Base-by-base conservation (phyloP, 768 basidiomycete species). In the Cystobasidium tubakii region DNA sequence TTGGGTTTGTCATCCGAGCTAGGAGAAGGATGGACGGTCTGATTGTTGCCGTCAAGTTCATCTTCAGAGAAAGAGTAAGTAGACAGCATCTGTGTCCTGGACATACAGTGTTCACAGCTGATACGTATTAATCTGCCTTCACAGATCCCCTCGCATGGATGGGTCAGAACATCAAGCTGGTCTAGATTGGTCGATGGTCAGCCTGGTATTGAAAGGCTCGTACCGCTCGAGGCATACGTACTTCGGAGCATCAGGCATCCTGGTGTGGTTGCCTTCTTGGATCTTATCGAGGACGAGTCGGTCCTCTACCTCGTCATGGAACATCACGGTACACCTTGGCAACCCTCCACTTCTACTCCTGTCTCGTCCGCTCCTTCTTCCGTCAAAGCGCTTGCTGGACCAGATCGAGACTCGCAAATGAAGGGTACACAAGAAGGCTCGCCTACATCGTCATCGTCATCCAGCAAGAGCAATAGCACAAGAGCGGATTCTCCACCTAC, bases 11-110 rank as follows among this genome's bases (percentile, higher is more conserved):
- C 31, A 90, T 95, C 86, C 89, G 89, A 1, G 92, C 91, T 12
- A 82, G 84, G 42, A 86, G 90, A 79, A 86, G 86, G 17, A 77
- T 76, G 34, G 84, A 85, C 57, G 84, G 84, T 0, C 81, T 83
- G 73, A 90, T 92, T 80, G 92, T 93, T 66, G 93, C 93, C 0
- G 90, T 96, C 81, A 97, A 97, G 82, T 96, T 97, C 81, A 92
- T 97, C 79, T 86, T 90, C 83, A 93, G 91, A 81, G 85, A 83
- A 65, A 85, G 87, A 75, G 74, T 75, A 19, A 79, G 79, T 75
- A 74, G 76, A 77, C 43, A 75, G 80, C 79, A 86, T 86, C 82
- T 82, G 87, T 65, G 87, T 90, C 79, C 84, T n/a, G n/a, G n/a
- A n/a, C n/a, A n/a, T n/a, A n/a, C n/a, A n/a, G n/a, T n/a, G n/a